Evolutionary conservation across 306 rosid species (phyloP).

Genomic region (Cicer arietinum): DNA sequence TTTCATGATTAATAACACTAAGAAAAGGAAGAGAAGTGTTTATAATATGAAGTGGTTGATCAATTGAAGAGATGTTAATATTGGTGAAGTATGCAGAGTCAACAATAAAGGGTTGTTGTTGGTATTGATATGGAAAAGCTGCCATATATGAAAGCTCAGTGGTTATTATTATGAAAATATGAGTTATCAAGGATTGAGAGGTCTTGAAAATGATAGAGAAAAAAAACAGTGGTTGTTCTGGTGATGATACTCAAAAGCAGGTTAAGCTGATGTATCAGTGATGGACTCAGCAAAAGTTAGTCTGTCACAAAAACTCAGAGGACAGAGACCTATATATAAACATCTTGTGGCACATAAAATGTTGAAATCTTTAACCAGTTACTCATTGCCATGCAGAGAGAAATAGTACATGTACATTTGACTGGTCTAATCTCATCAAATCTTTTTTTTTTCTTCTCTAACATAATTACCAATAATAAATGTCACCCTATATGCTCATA

Average conservation of each 20-base stretch:
- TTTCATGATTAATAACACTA: conserved; percentile 42
- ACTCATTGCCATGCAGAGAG: conserved; percentile 42
- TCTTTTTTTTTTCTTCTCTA: not conserved
- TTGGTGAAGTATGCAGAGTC: conserved; percentile 53
- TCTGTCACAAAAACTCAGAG: conserved; percentile 52
- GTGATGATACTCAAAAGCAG: conserved; percentile 36
- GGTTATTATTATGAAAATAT: conserved; percentile 21
- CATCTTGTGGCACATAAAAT: conserved; percentile 25
- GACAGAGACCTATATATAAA: conserved; percentile 60
- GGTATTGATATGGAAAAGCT: conserved; percentile 67
- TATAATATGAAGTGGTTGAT: not conserved
- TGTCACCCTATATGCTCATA: not conserved
- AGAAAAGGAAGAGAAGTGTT: conserved; percentile 20
- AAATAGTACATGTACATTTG: conserved; percentile 43
- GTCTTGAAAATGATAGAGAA: conserved; percentile 53
- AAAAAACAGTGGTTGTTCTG: conserved; percentile 20
- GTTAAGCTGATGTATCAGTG: conserved; percentile 38
- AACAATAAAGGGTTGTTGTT: conserved; percentile 53
- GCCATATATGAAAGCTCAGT: conserved; percentile 54
- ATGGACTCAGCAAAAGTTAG: conserved; percentile 50
- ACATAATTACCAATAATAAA: conserved; percentile 30
- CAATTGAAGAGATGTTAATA: conserved; percentile 20
- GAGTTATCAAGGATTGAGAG: conserved; percentile 14
- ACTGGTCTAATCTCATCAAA: conserved; percentile 53
- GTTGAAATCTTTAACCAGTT: conserved; percentile 31